Conservation (phyloP, 192 early-diverging fungal genomes). For the Backusella circina region DNA sequence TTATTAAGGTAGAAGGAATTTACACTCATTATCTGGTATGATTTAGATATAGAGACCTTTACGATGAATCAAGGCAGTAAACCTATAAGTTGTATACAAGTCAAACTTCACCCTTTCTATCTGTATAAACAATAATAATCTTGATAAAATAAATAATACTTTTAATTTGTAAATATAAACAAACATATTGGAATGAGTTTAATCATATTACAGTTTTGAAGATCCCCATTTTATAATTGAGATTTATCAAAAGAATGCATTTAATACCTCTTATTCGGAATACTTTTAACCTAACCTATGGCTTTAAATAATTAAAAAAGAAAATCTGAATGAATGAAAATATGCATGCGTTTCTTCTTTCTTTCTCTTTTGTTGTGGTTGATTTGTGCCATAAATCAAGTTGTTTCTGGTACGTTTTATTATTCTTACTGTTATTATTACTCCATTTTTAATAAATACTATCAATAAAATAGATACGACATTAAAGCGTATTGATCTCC, state of each 20-base stretch:
- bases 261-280: too few species aligned
- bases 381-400: neutral
- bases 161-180: too few species aligned
- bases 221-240: too few species aligned
- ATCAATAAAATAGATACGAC: neutral
- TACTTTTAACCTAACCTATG: too few species aligned
- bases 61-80: constrained; percentile 1
- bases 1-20: neutral
- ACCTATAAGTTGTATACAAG: constrained; percentile 14
- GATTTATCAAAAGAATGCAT: neutral
- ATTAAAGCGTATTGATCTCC: constrained; percentile 8
- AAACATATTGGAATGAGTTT: too few species aligned
- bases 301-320: neutral
- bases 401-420: neutral
- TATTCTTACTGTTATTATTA: neutral
- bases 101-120: neutral
- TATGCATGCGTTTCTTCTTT: neutral
- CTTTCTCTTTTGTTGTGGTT: neutral
- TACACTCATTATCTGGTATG: neutral
- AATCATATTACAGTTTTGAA: too few species aligned
- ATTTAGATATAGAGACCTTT: constrained; percentile 12
- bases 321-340: neutral
- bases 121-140: neutral
- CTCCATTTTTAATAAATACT: neutral
- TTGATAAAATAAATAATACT: too few species aligned